Conservation (phyloP, 2,329 filamentous ascomycete species). For the Seiridium unicorne region DNA sequence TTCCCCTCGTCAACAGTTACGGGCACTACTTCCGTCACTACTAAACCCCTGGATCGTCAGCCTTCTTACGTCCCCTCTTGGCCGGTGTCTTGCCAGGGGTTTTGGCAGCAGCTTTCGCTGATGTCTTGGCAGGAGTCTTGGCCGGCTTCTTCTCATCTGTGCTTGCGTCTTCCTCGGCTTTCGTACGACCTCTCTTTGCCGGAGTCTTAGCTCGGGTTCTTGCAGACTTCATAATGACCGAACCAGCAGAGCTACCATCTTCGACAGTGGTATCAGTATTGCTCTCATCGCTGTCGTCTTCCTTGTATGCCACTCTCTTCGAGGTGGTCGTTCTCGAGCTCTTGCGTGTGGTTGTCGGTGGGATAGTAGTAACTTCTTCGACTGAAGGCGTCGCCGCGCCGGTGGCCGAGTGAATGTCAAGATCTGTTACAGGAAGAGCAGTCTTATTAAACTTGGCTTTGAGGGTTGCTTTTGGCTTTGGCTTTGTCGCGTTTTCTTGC, state of each 20-base stretch:
- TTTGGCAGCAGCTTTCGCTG: neutral
- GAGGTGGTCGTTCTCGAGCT: neutral
- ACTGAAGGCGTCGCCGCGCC: neutral
- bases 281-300: neutral
- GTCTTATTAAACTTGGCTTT: neutral
- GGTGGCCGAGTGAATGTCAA: neutral
- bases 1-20: neutral
- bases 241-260: too few relatives aligned
- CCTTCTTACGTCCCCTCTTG: conserved; percentile 1
- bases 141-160: neutral
- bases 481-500: neutral
- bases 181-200: neutral
- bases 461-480: neutral
- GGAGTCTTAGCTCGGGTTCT: neutral
- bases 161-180: neutral
- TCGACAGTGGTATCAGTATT: neutral
- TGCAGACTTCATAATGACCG: neutral
- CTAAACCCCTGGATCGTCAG: too few relatives aligned
- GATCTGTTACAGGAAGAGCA: neutral
- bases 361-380: neutral
- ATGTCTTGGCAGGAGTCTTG: neutral
- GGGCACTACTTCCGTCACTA: neutral
- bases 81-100: neutral
- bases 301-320: neutral
- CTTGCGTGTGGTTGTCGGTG: neutral